Evolutionary conservation across 805 yeast genomes (phyloP).

Genomic region (Candida stauntonica): DNA sequence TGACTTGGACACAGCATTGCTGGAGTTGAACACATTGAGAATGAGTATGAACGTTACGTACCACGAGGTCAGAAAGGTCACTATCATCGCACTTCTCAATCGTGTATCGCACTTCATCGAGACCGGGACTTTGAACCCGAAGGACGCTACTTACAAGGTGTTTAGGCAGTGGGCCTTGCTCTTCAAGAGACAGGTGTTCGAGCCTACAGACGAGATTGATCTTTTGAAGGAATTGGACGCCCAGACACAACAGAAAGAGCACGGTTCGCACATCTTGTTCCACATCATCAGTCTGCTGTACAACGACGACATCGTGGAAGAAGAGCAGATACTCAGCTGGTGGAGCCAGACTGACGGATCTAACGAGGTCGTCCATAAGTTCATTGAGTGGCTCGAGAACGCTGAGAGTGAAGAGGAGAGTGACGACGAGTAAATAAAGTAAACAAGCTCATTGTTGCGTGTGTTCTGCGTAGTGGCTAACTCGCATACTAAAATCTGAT

Average conservation of each 20-base stretch:
- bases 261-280: conserved; percentile 41
- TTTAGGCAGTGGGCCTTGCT: conserved; percentile 79
- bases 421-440: conserved; percentile 41
- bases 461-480: neutral
- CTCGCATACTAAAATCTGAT: too few relatives aligned
- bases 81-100: conserved; percentile 63
- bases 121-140: conserved; percentile 71
- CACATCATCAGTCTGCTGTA: conserved; percentile 60
- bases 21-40: conserved; percentile 89
- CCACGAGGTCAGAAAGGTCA: conserved; percentile 85
- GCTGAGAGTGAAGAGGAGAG: conserved; percentile 72
- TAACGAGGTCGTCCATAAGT: conserved; percentile 53
- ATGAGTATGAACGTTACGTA: conserved; percentile 97
- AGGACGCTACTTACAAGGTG: conserved; percentile 72
- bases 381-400: conserved; percentile 82
- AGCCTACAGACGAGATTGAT: conserved; percentile 71
- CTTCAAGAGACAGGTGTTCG: conserved; percentile 82
- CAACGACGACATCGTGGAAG: conserved; percentile 78
- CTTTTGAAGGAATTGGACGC: conserved; percentile 46
- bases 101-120: conserved; percentile 70
- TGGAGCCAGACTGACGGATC: conserved; percentile 51
- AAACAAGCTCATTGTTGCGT: too few relatives aligned
- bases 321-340: conserved; percentile 77
- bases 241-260: conserved; percentile 32
- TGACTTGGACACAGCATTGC: conserved; percentile 85